These are phyloP conservation scores for Pelargonium myrrhifolium DNA, from an alignment of 441 rosid genomes.

Conservation along the genomic window DNA sequence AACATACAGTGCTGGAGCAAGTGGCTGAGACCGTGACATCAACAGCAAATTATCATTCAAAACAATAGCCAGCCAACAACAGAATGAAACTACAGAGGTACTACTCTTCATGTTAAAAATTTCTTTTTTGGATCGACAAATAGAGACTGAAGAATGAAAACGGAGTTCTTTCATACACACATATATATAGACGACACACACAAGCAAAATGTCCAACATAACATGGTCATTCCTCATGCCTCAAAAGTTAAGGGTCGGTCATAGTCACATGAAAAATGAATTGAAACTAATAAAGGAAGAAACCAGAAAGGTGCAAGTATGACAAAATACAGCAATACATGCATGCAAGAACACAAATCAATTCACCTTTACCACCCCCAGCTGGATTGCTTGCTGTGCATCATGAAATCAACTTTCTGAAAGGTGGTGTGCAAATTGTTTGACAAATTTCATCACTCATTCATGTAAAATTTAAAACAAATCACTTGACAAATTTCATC, in stretches of 20 bases:
- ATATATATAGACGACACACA: not conserved
- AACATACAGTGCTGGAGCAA: constrained; percentile 39
- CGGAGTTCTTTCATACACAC: not conserved
- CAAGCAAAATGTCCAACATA: not conserved
- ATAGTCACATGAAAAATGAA: not conserved
- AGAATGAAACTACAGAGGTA: no score
- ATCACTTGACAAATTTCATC: no score
- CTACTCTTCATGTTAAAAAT: no score
- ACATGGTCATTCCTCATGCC: no score
- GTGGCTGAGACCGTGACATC: constrained; percentile 2
- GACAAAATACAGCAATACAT: not conserved
- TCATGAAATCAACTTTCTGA: no score
- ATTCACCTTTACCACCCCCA: not conserved
- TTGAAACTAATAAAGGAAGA: not conserved
- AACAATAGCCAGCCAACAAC: not conserved
- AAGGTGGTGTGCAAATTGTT: no score
- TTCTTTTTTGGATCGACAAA: not conserved
- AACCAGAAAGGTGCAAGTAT: not conserved
- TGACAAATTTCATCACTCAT: no score
- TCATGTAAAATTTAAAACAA: no score
- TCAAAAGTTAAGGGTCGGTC: not conserved
- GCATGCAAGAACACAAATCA: not conserved
- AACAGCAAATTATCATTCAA: not conserved
- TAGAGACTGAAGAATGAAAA: not conserved
- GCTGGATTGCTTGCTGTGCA: not conserved